Percentiles rank a stretch among this genome's conserved stretches.
phyloP scores from a whole-genome alignment of 352 stramenopile species.

The Poterioochromonas sp. region DNA sequence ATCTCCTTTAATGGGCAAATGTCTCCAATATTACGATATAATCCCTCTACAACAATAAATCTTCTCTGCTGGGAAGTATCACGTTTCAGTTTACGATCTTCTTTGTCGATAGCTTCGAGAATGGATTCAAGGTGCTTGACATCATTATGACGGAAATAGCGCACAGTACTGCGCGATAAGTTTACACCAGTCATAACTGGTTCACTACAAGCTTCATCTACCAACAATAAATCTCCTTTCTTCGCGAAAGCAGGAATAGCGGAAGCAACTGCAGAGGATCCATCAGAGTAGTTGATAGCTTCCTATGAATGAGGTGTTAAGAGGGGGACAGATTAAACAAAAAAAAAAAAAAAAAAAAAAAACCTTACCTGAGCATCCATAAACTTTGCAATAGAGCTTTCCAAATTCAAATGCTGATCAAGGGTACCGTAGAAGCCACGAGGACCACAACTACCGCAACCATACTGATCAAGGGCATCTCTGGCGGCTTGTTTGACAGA shows the following conservation, averaged over 20 bases:
- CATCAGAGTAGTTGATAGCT: slow-evolving; percentile 93
- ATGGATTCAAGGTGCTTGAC: slow-evolving; percentile 85
- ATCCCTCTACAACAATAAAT: slow-evolving; percentile 92
- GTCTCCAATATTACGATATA: slow-evolving; percentile 94
- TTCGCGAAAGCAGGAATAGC: slow-evolving; percentile 93
- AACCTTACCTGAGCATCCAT: slow-evolving; percentile 44
- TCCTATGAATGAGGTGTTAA: slow-evolving; percentile 62
- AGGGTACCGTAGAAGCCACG: slow-evolving; percentile 98
- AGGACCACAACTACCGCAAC: slow-evolving; percentile 90
- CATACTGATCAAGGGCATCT: slow-evolving; percentile 85
- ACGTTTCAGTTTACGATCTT: slow-evolving; percentile 70
- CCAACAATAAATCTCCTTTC: slow-evolving; percentile 87
- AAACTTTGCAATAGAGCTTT: slow-evolving; percentile 79
- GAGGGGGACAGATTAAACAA: background rate
- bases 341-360: slow-evolving; percentile 13
- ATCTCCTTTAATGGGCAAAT: slow-evolving; percentile 84
- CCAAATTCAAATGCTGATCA: slow-evolving; percentile 73
- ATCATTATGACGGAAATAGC: slow-evolving; percentile 97
- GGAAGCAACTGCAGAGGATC: slow-evolving; percentile 78
- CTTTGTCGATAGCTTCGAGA: slow-evolving; percentile 62
- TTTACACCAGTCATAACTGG: slow-evolving; percentile 81
- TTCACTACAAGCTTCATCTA: slow-evolving; percentile 76
- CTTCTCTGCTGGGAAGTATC: slow-evolving; percentile 73
- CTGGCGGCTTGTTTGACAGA: slow-evolving; percentile 74
- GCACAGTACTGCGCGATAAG: slow-evolving; percentile 78